Conservation (phyloP, 768 basidiomycete species). For the Tulasnella sp. region DNA sequence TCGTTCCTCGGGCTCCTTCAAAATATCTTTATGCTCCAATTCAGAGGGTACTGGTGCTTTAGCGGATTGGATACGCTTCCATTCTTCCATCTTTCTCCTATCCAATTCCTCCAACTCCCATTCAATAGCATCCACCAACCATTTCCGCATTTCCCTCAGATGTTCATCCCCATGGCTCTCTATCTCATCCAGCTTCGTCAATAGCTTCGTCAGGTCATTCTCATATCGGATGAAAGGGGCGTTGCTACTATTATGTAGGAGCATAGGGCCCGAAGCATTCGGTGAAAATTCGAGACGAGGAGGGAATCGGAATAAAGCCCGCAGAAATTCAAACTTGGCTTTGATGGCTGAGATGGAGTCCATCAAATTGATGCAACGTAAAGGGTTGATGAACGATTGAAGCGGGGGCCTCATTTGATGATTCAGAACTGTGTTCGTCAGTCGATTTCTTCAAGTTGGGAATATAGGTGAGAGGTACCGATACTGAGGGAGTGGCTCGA, state of each 20-base stretch:
- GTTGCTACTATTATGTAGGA: background rate
- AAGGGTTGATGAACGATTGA: background rate
- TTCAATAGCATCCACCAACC: background rate
- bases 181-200: slow-evolving; percentile 6
- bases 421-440: too few species aligned
- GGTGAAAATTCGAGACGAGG: background rate
- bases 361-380: background rate
- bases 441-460: too few species aligned
- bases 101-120: background rate
- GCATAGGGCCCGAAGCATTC: background rate
- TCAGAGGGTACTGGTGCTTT: too few species aligned
- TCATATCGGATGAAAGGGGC: background rate
- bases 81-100: too few species aligned
- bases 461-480: too few species aligned
- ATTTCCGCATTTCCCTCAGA: slow-evolving; percentile 6
- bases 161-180: slow-evolving; percentile 2
- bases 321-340: background rate
- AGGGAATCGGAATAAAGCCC: background rate
- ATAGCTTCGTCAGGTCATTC: background rate
- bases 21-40: too few species aligned
- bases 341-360: background rate
- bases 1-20: too few species aligned
- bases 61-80: too few species aligned
- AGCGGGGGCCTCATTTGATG: too few species aligned
- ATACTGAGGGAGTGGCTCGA: too few species aligned